Percentiles rank a stretch among this genome's conserved stretches.
Conservation (phyloP, 2,329 filamentous ascomycete species). For the Pseudogymnoascus sp. region DNA sequence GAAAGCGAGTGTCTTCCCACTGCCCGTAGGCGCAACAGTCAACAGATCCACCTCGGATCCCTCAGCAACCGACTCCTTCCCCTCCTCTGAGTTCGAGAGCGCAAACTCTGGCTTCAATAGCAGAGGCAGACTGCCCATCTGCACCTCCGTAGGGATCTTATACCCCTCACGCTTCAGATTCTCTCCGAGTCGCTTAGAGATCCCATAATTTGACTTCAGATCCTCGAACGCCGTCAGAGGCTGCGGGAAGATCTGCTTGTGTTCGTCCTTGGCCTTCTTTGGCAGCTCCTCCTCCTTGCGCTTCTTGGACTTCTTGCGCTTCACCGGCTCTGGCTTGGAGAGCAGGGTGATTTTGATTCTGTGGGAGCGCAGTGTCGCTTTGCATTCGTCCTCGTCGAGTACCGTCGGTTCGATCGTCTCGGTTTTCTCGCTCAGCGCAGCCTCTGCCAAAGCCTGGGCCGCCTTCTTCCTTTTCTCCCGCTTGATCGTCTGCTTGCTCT, state of each 20-base stretch:
- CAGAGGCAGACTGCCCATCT: constrained; percentile 77
- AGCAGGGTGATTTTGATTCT: constrained; percentile 78
- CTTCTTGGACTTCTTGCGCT: constrained; percentile 50
- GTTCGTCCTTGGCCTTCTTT: constrained; percentile 42
- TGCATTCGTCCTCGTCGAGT: constrained; percentile 64
- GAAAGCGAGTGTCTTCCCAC: constrained; percentile 92
- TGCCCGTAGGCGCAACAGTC: constrained; percentile 87
- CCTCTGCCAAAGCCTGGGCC: neutral
- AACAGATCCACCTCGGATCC: constrained; percentile 59
- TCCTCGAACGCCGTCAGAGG: constrained; percentile 73
- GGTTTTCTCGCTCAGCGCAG: constrained; percentile 1
- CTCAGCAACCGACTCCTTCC: constrained; percentile 25
- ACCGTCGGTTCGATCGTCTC: constrained; percentile 16
- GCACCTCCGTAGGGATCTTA: constrained; percentile 83
- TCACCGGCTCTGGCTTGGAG: constrained; percentile 36
- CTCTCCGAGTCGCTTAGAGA: constrained; percentile 64
- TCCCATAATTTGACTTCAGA: constrained; percentile 62
- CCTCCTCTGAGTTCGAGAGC: constrained; percentile 33
- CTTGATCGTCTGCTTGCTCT: constrained; percentile 21
- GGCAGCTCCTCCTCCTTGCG: constrained; percentile 36
- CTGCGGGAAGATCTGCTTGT: constrained; percentile 64
- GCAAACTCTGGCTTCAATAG: constrained; percentile 55
- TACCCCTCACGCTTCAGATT: constrained; percentile 85
- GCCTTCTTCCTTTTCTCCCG: constrained; percentile 16
- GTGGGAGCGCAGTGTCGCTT: constrained; percentile 68